These are phyloP conservation scores for Pezizomycotina sp. DNA, from an alignment of 2,329 filamentous ascomycete genomes.

Conservation along the genomic window DNA sequence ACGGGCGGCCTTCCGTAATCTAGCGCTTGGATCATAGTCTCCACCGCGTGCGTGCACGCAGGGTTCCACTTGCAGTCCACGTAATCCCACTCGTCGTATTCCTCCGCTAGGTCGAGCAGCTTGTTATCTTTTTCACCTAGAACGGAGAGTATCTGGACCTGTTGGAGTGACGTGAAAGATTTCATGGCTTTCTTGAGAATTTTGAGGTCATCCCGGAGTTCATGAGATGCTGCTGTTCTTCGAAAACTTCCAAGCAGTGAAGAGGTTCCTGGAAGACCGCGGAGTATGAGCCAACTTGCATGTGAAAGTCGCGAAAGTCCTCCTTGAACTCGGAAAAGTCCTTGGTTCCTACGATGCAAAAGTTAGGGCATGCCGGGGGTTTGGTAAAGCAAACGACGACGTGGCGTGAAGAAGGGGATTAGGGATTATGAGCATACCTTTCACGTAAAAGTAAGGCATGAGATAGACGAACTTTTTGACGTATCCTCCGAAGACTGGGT, in stretches of 20 bases:
- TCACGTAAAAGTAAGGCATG: constrained; percentile 42
- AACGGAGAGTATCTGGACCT: constrained; percentile 47
- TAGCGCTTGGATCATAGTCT: constrained; percentile 41
- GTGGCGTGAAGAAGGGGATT: constrained; percentile 1
- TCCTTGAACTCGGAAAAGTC: constrained; percentile 19
- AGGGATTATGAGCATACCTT: constrained; percentile 30
- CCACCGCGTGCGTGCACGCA: constrained; percentile 45
- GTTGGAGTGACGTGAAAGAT: constrained; percentile 44
- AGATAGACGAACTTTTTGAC: constrained; percentile 46
- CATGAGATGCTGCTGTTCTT: constrained; percentile 38
- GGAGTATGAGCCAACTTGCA: constrained; percentile 31
- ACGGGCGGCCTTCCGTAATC: constrained; percentile 40
- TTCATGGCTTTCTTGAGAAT: constrained; percentile 40
- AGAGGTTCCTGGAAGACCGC: constrained; percentile 29
- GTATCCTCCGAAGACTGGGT: constrained; percentile 36
- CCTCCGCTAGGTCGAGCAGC: constrained; percentile 23
- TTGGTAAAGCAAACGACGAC: constrained; percentile 26
- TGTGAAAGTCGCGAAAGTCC: constrained; percentile 27
- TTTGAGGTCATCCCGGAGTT: constrained; percentile 36
- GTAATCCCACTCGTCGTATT: constrained; percentile 31
- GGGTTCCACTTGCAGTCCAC: constrained; percentile 43
- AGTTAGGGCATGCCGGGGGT: constrained; percentile 30
- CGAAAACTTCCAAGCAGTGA: constrained; percentile 26
- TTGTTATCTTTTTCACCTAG: constrained; percentile 43
- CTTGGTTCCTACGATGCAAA: constrained; percentile 30